Percentiles rank a stretch among this genome's conserved stretches.
Evolutionary conservation across 2,329 filamentous ascomycete species (phyloP).

Genomic region (Curvularia spicifera): DNA sequence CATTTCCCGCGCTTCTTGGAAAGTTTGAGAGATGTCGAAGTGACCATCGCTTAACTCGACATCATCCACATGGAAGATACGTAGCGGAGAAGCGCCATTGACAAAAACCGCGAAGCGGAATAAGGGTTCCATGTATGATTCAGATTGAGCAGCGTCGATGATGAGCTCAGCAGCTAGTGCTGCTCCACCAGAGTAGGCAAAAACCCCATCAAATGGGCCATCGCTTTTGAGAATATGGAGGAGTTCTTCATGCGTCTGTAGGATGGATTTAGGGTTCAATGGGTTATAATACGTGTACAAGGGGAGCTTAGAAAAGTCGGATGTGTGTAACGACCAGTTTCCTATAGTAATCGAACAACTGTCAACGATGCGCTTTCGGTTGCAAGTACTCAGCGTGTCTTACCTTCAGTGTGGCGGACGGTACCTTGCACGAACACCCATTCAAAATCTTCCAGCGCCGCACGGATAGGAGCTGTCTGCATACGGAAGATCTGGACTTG

Average conservation of each 20-base stretch:
- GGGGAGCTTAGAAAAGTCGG: constrained; percentile 5
- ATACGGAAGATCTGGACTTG: constrained; percentile 1
- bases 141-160: not conserved
- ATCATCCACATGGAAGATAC: not conserved
- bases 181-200: constrained; percentile 6
- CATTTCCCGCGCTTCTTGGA: constrained; percentile 2
- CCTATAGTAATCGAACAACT: not conserved
- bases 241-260: constrained; percentile 2
- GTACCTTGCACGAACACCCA: constrained; percentile 4
- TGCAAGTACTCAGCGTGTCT: not conserved
- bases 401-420: constrained; percentile 6
- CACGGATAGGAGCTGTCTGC: constrained; percentile 5
- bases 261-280: not conserved
- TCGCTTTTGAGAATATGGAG: not conserved
- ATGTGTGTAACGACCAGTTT: constrained; percentile 5
- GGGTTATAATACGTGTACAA: constrained; percentile 6
- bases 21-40: not conserved
- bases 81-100: constrained; percentile 1
- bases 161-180: constrained; percentile 2
- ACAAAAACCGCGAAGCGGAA: constrained; percentile 4
- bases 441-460: constrained; percentile 5
- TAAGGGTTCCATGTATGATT: not conserved
- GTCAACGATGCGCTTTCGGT: not conserved
- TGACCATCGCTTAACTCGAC: not conserved
- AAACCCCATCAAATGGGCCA: constrained; percentile 3